Evolutionary conservation across 345 rosid species (phyloP), one percentile per base, ranked within the genome.

Genomic region (Rhodomyrtus tomentosa): DNA sequence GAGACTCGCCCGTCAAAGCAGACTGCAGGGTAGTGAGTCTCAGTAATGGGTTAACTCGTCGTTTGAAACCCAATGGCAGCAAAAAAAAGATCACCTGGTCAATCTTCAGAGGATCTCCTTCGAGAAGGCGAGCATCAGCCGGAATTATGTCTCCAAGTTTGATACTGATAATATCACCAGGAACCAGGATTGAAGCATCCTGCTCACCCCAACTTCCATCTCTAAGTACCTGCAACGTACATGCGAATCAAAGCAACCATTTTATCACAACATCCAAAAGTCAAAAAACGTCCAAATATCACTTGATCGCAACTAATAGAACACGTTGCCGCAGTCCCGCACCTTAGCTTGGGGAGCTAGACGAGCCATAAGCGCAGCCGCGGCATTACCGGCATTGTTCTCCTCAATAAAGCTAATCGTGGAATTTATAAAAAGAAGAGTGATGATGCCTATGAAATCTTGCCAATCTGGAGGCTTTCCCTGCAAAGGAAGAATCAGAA

Each of bases 401-500:
- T 96, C 99, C 89, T 96, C 98, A 0, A 95, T 93, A 85, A 96
- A 96, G 90, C 98, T 96, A 88, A 96, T 96, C 29, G 99, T 95
- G 29, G 99, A 96, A 88, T 95, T 96, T 53, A 96, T 95, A 84
- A 96, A 0, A 83, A 96, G 98, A 81, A 95, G 93, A 38, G 98
- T 94, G 45, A 96, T 94, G 79, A 96, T 93, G 84, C 99, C 98
- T 81, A 96, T 95, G 82, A 96, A 96, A 82, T 95, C 99, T 89
- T 96, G 99, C 99, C 99, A 96, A 86, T 96, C 99, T 24, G 98
- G 99, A 54, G 99, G 99, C 91, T 93, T 95, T 38, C 98, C 96
- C 98, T 95, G 87, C 83, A 82, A 81, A 68, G 85, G 24, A 49
- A 54, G 84, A 82, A 81, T 48, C 7, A 59, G 45, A 79, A 74